Conservation (phyloP, 345 rosid genomes). For the Lepidium didymum region DNA sequence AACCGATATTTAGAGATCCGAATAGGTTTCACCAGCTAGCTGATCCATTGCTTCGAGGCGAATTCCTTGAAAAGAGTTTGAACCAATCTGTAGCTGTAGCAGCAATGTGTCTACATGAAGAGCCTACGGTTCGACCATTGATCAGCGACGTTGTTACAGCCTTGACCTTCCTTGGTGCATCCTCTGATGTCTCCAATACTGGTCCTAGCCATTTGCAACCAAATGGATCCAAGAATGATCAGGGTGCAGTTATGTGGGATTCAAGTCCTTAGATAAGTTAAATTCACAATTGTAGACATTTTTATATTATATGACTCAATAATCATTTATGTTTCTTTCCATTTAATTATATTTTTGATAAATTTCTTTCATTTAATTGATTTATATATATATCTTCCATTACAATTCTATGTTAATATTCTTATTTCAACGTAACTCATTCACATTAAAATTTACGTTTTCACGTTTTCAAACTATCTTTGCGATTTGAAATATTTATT, state of each 20-base stretch:
- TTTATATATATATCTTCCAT: neutral
- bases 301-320: neutral
- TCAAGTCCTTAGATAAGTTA: slow-evolving; percentile 8
- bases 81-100: slow-evolving; percentile 74
- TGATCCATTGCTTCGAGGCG: slow-evolving; percentile 50
- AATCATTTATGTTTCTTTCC: neutral
- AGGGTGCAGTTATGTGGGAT: neutral
- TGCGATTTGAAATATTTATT: too few relatives aligned
- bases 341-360: neutral
- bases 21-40: slow-evolving; percentile 40
- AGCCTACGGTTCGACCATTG: slow-evolving; percentile 48
- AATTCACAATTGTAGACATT: neutral
- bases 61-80: slow-evolving; percentile 44
- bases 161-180: slow-evolving; percentile 49
- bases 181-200: neutral
- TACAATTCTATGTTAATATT: neutral
- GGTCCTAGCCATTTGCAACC: neutral
- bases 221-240: neutral
- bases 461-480: too few relatives aligned
- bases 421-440: neutral
- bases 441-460: neutral
- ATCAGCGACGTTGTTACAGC: slow-evolving; percentile 70
- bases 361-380: neutral
- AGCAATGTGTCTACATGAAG: slow-evolving; percentile 80
- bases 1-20: slow-evolving; percentile 59